Evolutionary conservation across 768 basidiomycete genomes (phyloP).

Genomic region (Jaapia argillacea): DNA sequence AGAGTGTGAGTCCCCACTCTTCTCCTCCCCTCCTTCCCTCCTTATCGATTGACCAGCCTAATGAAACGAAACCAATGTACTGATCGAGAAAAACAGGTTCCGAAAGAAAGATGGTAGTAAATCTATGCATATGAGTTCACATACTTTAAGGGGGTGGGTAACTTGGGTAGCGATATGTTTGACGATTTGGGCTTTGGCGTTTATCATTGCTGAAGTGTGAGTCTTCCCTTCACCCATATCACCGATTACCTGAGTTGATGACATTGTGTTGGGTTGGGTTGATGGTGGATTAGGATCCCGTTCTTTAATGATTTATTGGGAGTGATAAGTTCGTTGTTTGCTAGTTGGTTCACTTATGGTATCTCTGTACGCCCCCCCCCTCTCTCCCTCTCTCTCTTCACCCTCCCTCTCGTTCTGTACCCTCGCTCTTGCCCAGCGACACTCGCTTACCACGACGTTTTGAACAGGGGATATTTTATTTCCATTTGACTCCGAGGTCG

Average conservation of each 20-base stretch:
- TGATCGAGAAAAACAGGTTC: conserved; percentile 11
- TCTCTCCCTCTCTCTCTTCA: too few relatives aligned
- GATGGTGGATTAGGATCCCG: conserved; percentile 13
- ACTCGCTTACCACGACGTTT: not conserved
- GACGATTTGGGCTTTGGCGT: conserved; percentile 16
- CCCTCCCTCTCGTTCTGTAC: not conserved
- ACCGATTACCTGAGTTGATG: too few relatives aligned
- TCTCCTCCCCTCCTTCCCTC: too few relatives aligned
- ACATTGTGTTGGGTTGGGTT: too few relatives aligned
- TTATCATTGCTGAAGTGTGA: conserved; percentile 21
- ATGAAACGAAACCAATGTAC: not conserved
- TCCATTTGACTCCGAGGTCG: conserved; percentile 14
- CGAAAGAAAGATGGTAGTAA: conserved; percentile 12
- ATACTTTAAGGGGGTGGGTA: conserved; percentile 17
- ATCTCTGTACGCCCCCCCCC: conserved; percentile 17
- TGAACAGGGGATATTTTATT: conserved; percentile 17
- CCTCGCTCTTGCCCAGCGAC: not conserved
- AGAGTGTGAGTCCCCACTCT: conserved; percentile 15
- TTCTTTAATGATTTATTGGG: conserved; percentile 23
- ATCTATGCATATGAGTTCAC: conserved; percentile 18
- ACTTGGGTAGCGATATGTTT: conserved; percentile 18
- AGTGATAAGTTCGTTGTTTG: conserved; percentile 18
- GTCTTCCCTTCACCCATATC: not conserved
- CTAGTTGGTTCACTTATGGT: conserved; percentile 21
- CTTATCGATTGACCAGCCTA: too few relatives aligned